phyloP scores from a whole-genome alignment of 2,329 filamentous ascomycete genomes.

The Tolypocladium nubicola region DNA sequence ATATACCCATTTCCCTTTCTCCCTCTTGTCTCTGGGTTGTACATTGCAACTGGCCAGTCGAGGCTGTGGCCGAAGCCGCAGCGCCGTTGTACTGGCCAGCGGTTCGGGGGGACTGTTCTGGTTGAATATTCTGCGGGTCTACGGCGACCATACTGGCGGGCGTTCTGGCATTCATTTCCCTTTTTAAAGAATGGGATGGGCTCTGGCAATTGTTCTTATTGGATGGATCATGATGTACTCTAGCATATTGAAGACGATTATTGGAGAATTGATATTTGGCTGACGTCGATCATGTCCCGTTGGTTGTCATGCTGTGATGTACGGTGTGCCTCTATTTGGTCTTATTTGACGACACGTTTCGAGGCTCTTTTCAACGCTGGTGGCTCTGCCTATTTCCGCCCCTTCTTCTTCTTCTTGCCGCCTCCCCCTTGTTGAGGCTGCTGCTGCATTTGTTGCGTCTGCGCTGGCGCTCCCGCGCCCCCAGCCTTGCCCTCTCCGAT shows the following conservation, averaged over 20 bases:
- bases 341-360: not conserved
- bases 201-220: not conserved
- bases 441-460: slow-evolving; percentile 13
- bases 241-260: slow-evolving; percentile 1
- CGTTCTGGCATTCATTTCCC: slow-evolving; percentile 1
- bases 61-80: not conserved
- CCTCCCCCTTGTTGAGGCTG: slow-evolving; percentile 19
- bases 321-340: not conserved
- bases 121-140: not conserved
- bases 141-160: not conserved
- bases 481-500: slow-evolving; percentile 20
- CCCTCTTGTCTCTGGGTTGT: slow-evolving; percentile 9
- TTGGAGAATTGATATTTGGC: not conserved
- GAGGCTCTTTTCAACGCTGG: not conserved
- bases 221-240: slow-evolving; percentile 10
- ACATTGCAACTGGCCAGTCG: slow-evolving; percentile 12
- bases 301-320: not conserved
- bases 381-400: slow-evolving; percentile 44
- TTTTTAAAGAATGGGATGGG: slow-evolving; percentile 1
- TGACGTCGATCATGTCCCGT: not conserved
- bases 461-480: slow-evolving; percentile 13
- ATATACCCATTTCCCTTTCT: slow-evolving; percentile 13
- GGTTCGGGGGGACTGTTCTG: not conserved
- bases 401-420: slow-evolving; percentile 61
- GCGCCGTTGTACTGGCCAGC: not conserved